Evolutionary conservation across 192 early-diverging fungal genomes (phyloP).

Genomic region (Backusella mclennaniae): DNA sequence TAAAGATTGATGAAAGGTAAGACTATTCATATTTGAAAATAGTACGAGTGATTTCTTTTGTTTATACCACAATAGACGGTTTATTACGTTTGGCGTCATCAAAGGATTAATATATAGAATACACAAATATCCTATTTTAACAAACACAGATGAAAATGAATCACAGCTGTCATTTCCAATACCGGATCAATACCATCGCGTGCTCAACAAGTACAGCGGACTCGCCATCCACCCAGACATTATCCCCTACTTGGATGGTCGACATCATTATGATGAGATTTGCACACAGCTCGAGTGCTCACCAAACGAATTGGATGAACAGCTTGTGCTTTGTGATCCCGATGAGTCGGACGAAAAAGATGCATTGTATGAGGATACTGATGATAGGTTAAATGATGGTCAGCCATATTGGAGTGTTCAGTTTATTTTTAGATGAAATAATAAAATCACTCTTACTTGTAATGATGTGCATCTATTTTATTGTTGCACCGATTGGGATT

Average conservation of each 20-base stretch:
- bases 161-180: not conserved
- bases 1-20: slow-evolving; percentile 82
- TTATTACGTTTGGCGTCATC: slow-evolving; percentile 90
- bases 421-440: slow-evolving; percentile 13
- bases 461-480: not conserved
- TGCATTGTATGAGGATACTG: not conserved
- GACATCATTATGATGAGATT: slow-evolving; percentile 74
- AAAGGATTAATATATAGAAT: slow-evolving; percentile 83
- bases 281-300: slow-evolving; percentile 67
- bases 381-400: slow-evolving; percentile 6
- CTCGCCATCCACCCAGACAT: slow-evolving; percentile 25
- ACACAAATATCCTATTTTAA: slow-evolving; percentile 83
- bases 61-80: slow-evolving; percentile 53
- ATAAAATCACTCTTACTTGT: not conserved
- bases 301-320: slow-evolving; percentile 57
- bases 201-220: slow-evolving; percentile 29
- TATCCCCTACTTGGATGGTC: slow-evolving; percentile 55
- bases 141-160: slow-evolving; percentile 11
- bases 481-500: not conserved
- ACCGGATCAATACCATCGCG: not conserved
- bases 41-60: too few relatives aligned
- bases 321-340: slow-evolving; percentile 12
- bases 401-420: slow-evolving; percentile 5
- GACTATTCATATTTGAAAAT: too few relatives aligned
- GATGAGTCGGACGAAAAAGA: not conserved